Base-by-base conservation (phyloP, 768 basidiomycete species). In the Russula lepida region DNA sequence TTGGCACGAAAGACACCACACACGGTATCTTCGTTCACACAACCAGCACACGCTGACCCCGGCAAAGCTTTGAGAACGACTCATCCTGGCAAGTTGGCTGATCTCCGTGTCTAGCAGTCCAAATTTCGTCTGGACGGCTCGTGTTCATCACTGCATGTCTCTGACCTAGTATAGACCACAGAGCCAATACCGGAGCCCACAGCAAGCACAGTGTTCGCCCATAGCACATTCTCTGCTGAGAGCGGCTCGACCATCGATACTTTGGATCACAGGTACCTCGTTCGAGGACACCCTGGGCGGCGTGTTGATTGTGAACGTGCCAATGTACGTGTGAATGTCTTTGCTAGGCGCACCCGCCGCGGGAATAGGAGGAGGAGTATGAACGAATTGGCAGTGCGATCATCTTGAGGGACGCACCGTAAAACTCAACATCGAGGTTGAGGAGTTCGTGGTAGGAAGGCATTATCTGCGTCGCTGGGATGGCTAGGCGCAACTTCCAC, bases 111-210 rank as follows among this genome's bases (percentile, higher is more conserved):
- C 97, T 58, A 98, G 71, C 50, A 95, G 70, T 3, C 97, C 97
- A 49, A 91, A 82, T 72, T 99, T 99, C 1, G 95, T 98, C 66
- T 86, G 97, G 95, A 73, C 95, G 93, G 67, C 91, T 94, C 4
- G 97, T 99, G 67, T 99, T 99, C 92, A 99, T 93, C 25, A 98
- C 95, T 1, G 97, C 97, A 79, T 7, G 95, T 98, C 72, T 99
- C 95, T 0, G 86, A 74, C 0, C 97, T 97, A 2, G 97, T 98
- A 71, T 98, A 99, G 3, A 97, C 80, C 23, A 99, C 85, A 58
- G 98, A 86, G 3, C 95, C 94, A 41, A 98, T 82, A 0, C 92
- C 94, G 27, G 87, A 87, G 1, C 95, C 97, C 0, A 95, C 92
- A 21, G 97, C 95, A 32, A 99, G 80, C 3, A 99, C 97, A 0